Conservation (phyloP, 2,329 filamentous ascomycete species). For the Penicillium griseofulvum region DNA sequence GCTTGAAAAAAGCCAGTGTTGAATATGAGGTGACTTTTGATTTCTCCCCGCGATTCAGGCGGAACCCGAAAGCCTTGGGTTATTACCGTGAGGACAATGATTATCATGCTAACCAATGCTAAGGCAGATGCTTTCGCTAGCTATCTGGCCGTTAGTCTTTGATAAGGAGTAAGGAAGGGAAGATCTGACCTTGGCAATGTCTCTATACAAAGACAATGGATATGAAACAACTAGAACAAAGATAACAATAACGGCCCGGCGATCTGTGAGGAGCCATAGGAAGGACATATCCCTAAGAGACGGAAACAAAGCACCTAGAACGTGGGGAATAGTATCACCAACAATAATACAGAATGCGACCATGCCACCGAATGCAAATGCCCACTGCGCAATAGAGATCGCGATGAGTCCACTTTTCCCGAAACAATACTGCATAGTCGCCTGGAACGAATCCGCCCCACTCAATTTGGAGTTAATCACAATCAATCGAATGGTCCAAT, state of each 20-base stretch:
- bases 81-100: constrained; percentile 85
- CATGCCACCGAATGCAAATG: constrained; percentile 98
- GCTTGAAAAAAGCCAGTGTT: constrained; percentile 91
- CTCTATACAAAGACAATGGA: constrained; percentile 87
- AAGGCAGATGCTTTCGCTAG: constrained; percentile 93
- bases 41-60: constrained; percentile 66
- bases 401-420: constrained; percentile 83
- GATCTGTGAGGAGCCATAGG: constrained; percentile 76
- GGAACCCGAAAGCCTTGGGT: constrained; percentile 78
- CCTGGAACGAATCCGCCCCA: constrained; percentile 90
- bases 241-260: constrained; percentile 80
- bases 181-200: constrained; percentile 82
- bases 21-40: constrained; percentile 70
- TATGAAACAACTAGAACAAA: constrained; percentile 84
- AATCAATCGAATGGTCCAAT: constrained; percentile 97
- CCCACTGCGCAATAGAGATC: constrained; percentile 91
- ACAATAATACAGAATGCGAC: constrained; percentile 97
- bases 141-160: constrained; percentile 50
- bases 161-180: background rate
- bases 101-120: constrained; percentile 85
- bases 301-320: constrained; percentile 79
- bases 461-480: constrained; percentile 97
- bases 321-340: constrained; percentile 91
- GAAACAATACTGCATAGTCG: constrained; percentile 94
- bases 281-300: constrained; percentile 69